These are phyloP conservation scores for Fusarium acutatum DNA, from an alignment of 2,329 filamentous ascomycete species.

Conservation along the genomic window DNA sequence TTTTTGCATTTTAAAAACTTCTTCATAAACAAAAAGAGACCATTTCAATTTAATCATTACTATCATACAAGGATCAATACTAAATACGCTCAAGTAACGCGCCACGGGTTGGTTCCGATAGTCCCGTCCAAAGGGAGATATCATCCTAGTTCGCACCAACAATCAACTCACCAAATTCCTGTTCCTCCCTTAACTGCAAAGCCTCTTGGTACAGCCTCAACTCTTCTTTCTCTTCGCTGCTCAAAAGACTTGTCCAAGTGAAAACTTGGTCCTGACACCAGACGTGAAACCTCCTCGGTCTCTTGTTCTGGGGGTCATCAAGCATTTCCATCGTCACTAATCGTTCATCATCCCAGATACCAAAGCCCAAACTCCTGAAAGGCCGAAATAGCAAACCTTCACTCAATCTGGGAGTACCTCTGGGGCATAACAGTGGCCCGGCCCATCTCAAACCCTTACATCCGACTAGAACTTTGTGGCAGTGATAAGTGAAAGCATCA, in stretches of 20 bases:
- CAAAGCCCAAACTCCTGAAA: constrained; percentile 14
- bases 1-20: neutral
- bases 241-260: constrained; percentile 27
- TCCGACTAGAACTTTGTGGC: neutral
- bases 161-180: neutral
- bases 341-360: constrained; percentile 25
- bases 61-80: neutral
- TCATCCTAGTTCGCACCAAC: neutral
- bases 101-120: neutral
- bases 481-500: neutral
- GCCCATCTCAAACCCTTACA: constrained; percentile 14
- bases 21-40: neutral
- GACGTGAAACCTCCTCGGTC: neutral
- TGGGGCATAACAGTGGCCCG: neutral
- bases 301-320: neutral
- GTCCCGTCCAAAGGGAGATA: neutral
- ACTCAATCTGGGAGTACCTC: neutral
- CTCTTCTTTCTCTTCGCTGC: neutral
- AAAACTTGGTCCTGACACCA: constrained; percentile 27
- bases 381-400: constrained; percentile 18
- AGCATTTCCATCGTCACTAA: constrained; percentile 25
- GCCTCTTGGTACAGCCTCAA: neutral
- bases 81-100: no score
- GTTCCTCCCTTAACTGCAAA: neutral
- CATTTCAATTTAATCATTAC: neutral